Evolutionary conservation across 164 flowering plant genomes (phyloP), one percentile per base, ranked within the genome.

Genomic region (Dillenia suffruticosa): DNA sequence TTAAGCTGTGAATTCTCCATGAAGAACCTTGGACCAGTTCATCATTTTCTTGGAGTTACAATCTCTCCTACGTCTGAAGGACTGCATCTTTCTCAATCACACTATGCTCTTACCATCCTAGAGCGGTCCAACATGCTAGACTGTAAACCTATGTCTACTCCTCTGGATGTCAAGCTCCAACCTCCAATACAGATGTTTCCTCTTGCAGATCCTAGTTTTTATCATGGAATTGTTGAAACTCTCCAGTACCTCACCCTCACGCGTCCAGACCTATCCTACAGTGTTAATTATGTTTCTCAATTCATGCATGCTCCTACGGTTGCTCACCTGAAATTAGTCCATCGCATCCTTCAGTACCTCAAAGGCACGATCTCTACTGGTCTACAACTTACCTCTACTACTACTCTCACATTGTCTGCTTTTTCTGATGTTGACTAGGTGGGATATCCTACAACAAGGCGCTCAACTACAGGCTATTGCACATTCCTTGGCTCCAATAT

Each of bases 161-260:
- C 32, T 19, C 10, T 12, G 10, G 24, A 54, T 22, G 40, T 7
- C 11, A 7, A 14, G 16, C 43, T 56, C 45, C 9, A 12, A 10
- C 58, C 32, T 46, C 24, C 44, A 1, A 2, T 5, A 13, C 48
- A 40, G n/a, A 43, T 9, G 9, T 1, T 2, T 26, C 22, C 45
- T 12, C 17, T 47, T 22, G 12, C 24, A 0, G 60, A 64, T 15
- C 53, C 67, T 2, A 47, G 12, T n/a, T 1, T 12, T 4, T 64
- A 55, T 49, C 53, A 54, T 14, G 14, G 54, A 2, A 47, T 64
- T 2, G 54, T 56, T 1, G 48, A 40, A 1, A 51, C 52, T 5
- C 16, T 63, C 7, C 51, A 54, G 24, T 63, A 63, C 43, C 44
- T 54, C 44, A 54, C 58, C 14, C n/a, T 63, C n/a, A 54, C 44